Base-by-base conservation (phyloP, 768 basidiomycete species). In the Suillus fuscotomentosus region DNA sequence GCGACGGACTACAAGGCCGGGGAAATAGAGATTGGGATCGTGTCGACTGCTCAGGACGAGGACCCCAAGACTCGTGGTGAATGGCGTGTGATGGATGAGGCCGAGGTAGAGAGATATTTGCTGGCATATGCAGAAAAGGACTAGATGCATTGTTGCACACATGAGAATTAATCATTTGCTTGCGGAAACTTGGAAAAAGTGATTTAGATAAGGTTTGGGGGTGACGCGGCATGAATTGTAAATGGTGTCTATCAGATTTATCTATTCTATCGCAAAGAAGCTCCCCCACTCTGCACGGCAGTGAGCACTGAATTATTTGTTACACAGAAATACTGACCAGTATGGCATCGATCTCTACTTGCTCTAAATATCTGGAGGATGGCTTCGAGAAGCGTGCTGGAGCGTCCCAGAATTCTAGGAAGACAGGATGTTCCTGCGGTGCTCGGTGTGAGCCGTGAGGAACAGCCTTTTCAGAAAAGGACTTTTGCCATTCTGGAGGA, bases 11-110 rank as follows among this genome's bases (percentile, higher is more conserved):
- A 95, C 81, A 99, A 99, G 77, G 82, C 94, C 0, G 88, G 88
- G 11, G 97, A 99, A 77, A 92, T 99, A 71, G 97, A 99, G 77
- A 93, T 99, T 68, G 97, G 95, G 0, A 91, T 99, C 61, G 90
- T 94, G 24, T 97, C 94, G 34, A 83, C 83, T 1, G 83, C 84
- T 42, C 83, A 87, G 8, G 90, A 91, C 20, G 95, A 97, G 73
- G 79, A 83, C 65, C 78, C 78, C 65, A 91, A 93, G 81, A 87
- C 84, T 45, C 80, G 84, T 67, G 93, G 93, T 38, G 73, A 82
- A 61, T 95, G 93, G 93, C 84, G 93, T 41, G 88, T 91, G 53
- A 86, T 95, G 87, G 80, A 77, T 43, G 87, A 91, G 72, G 82
- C 75, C 24, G 93, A 95, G 76, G 88, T 94, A 43, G 93, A 95